Evolutionary conservation across 371 early-diverging fungal species (phyloP), one percentile per base, ranked within the genome.

Genomic region (Saksenaea vasiformis): DNA sequence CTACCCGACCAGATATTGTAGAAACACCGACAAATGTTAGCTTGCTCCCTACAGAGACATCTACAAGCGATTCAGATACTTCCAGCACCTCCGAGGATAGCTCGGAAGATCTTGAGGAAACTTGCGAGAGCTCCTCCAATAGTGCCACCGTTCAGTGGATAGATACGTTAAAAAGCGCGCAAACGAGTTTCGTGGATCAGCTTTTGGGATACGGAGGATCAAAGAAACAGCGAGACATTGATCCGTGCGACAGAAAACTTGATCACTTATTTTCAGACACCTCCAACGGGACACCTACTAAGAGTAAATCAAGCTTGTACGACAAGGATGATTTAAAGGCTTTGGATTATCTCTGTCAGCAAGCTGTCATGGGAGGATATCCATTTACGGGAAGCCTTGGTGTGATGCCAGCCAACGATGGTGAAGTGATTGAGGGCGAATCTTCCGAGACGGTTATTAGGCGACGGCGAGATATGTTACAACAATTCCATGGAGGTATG

Each of bases 301-400:
- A 35, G 22, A 61, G 27, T 14, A 36, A 61, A 56, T 28, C 44
- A 43, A 19, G 56, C 36, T 0, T 31, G 31, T 17, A 66, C 36
- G 41, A 61, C 66, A 65, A 54, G 11, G 66, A 57, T 31, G 69
- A 66, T 41, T 51, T 58, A n/a, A 51, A 56, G 28, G 64, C 77
- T 5, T 26, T 79, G 8, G 75, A 74, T 24, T 69, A 65, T 22
- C 56, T 85, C 0, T 85, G 83, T 54, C 79, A 81, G 34, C 86
- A 84, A 28, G 78, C 78, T 7, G 67, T 83, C 0, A 61, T 79
- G 41, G 85, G 85, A n/a, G 85, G 80, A 0, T 85, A 85, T 65
- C 85, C 85, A 17, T 83, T 85, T 61, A 59, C 76, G 0, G 81
- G 81, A 19, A 70, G 69, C 0, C 66, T 79, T 28, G 76, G 80